phyloP scores from a whole-genome alignment of 1,139 yeast species.

The Saccharomycopsis crataegensis region DNA sequence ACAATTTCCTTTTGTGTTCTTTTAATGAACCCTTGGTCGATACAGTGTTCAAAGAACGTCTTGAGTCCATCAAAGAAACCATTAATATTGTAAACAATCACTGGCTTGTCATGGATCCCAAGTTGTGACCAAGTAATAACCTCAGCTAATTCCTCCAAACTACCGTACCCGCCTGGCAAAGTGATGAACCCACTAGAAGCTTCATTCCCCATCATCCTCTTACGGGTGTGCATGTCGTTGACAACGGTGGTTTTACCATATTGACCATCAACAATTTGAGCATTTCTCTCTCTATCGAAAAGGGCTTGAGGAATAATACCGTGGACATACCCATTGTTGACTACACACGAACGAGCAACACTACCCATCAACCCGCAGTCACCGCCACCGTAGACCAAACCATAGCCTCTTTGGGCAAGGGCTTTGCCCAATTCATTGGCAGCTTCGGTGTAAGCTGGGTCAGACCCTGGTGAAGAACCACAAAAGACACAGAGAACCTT shows the following conservation, averaged over 20 bases:
- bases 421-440: slow-evolving; percentile 55
- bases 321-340: slow-evolving; percentile 66
- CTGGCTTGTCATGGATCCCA: slow-evolving; percentile 77
- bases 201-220: slow-evolving; percentile 78
- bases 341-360: slow-evolving; percentile 66
- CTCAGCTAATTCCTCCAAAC: slow-evolving; percentile 79
- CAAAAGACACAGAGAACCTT: slow-evolving; percentile 76
- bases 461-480: slow-evolving; percentile 71
- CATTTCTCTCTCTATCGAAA: slow-evolving; percentile 58
- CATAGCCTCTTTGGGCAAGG: slow-evolving; percentile 57
- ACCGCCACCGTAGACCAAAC: slow-evolving; percentile 88
- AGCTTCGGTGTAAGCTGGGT: slow-evolving; percentile 40
- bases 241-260: slow-evolving; percentile 81
- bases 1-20: slow-evolving; percentile 60
- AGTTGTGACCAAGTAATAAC: slow-evolving; percentile 87
- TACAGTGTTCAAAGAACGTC: slow-evolving; percentile 48
- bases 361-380: slow-evolving; percentile 68
- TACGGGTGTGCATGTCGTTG: slow-evolving; percentile 85
- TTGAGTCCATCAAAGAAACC: slow-evolving; percentile 75
- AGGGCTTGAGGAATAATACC: slow-evolving; percentile 84
- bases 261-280: slow-evolving; percentile 38
- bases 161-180: slow-evolving; percentile 86
- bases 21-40: slow-evolving; percentile 61
- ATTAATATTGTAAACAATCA: slow-evolving; percentile 66
- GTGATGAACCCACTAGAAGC: slow-evolving; percentile 78